Evolutionary conservation across 2,329 filamentous ascomycete species (phyloP), one percentile per base, ranked within the genome.

Genomic region (Fusarium caatingaense): DNA sequence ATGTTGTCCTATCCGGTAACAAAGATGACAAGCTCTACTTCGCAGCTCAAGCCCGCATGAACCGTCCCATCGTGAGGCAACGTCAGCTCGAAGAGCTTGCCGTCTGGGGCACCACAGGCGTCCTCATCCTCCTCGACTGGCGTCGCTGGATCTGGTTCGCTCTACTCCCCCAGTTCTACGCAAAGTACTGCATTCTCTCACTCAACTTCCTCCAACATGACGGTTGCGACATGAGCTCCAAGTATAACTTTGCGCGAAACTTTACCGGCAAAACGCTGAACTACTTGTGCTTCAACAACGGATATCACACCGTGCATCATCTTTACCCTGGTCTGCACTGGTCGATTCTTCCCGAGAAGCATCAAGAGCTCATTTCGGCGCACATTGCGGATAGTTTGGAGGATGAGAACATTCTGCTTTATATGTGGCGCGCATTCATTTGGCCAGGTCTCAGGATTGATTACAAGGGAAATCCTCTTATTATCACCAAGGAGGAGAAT

Each of bases 101-200:
- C 1, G 62, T 65, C 3, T 65, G 62, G 62, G 62, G 62, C 2
- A 30, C 62, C 0, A 65, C 62, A 0, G 46, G 32, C 2, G 47
- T 65, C 4, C 62, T 65, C 6, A 20, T 65, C 23, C 23, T 65
- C 0, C 12, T 65, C 1, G 62, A 65, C 8, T 65, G 62, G 62
- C 62, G 62, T 5, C 54, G 62, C 18, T 65, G 62, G 62, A 53
- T 65, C 15, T 65, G 62, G 62, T 65, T 65, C 32, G 62, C 62
- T 0, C 28, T 65, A 4, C 30, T 65, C 13, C 62, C 62, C 0
- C 62, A 65, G 1, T 65, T 65, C 13, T 65, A 65, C 10, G 62
- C 60, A 2, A 65, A 65, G 12, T 65, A 65, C 8, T 65, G 62
- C 23, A 65, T 65, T 1, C 54, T 65, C 0, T 65, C 62, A 1